A percentile compares a stretch with the other conserved stretches of the same genome.
Conservation (phyloP, 1,284 basidiomycete genomes). For the Ganoderma leucocontextum region DNA sequence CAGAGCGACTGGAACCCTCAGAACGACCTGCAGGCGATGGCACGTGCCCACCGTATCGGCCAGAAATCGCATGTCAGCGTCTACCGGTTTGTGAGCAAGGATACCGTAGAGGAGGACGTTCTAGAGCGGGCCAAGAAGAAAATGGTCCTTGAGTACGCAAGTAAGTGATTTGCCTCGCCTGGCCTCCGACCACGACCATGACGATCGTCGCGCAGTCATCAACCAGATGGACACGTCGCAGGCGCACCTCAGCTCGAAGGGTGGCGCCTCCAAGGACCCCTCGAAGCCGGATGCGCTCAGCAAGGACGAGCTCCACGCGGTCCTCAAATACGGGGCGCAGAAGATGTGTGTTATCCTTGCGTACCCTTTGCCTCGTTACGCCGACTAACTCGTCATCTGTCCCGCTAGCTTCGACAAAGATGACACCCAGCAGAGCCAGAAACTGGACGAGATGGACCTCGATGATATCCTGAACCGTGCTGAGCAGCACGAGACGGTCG, state of each 20-base stretch:
- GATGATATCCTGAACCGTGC: constrained; percentile 98
- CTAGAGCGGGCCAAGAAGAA: constrained; percentile 98
- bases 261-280: constrained; percentile 60
- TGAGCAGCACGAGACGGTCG: constrained; percentile 96
- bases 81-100: constrained; percentile 98
- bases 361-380: constrained; percentile 18
- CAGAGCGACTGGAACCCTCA: constrained; percentile 97
- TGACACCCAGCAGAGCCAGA: constrained; percentile 91
- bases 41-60: constrained; percentile 95
- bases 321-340: constrained; percentile 98
- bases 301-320: constrained; percentile 98
- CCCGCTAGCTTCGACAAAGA: constrained; percentile 91
- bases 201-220: constrained; percentile 73
- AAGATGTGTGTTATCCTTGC: constrained; percentile 75
- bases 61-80: constrained; percentile 99
- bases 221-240: constrained; percentile 99
- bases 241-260: constrained; percentile 90
- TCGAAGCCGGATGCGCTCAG: constrained; percentile 90
- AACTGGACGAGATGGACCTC: constrained; percentile 99
- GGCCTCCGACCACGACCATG: constrained; percentile 29
- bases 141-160: constrained; percentile 99
- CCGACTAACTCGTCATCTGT: constrained; percentile 22
- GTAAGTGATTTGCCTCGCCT: constrained; percentile 59
- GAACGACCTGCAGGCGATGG: constrained; percentile 99
- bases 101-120: constrained; percentile 99